Evolutionary conservation across 257 asterid genomes (phyloP), one percentile per base, ranked within the genome.

Genomic region (Primulina huaijiensis): DNA sequence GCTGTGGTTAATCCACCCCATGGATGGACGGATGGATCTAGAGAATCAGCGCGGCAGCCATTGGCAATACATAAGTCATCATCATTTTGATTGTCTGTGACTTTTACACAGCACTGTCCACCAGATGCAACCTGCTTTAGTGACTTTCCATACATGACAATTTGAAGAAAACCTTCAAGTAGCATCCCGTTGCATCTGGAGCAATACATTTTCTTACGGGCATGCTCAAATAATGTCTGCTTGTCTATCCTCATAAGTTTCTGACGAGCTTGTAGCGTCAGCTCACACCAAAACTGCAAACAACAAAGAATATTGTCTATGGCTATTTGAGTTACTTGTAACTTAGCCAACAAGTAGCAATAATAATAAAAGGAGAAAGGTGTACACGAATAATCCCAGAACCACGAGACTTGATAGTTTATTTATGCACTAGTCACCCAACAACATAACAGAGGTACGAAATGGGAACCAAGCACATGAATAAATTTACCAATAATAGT

Each of bases 181-280:
- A 94, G 74, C 83, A 94, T 84, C 7, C 97, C 97, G 23, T 94
- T 89, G 94, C 99, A 94, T 79, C 99, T 84, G 56, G 99, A 91
- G 75, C 99, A 94, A 77, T 94, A 94, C 97, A 84, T 89, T 82
- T 89, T 91, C 83, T 94, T 94, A 68, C 97, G 96, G 68, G 99
- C 97, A 73, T 91, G 97, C 82, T 94, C 97, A 55, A 94, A 91
- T 66, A 94, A 84, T 38, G 82, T 88, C 79, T 88, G 97, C 85
- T 91, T 94, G 82, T 94, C 95, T 65, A 88, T 82, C 87, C 88
- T 88, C 78, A 91, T 76, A 74, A 94, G 89, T 68, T 84, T 75
- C 84, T 77, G 85, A 37, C 99, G 93, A 67, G 96, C 95, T 84
- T 81, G 88, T 6, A 81, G 92, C 14, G 89, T 79, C 81, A 91